Percentiles rank a stretch among this genome's conserved stretches.
These are phyloP conservation scores for Trichocomaceae sp. DNA, from an alignment of 2,329 filamentous ascomycete species.

Conservation along the genomic window DNA sequence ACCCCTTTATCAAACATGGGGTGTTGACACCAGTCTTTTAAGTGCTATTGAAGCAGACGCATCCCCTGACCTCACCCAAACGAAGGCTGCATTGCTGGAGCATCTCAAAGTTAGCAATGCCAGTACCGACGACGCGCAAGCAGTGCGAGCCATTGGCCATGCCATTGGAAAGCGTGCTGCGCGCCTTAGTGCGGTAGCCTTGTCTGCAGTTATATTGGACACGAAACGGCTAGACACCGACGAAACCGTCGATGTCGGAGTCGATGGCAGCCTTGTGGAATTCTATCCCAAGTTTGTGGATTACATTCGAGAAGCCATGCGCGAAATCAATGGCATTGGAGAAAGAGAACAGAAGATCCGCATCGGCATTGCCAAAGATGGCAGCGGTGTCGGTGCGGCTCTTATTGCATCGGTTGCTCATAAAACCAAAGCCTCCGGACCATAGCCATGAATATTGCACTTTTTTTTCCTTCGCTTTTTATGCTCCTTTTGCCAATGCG, in stretches of 20 bases:
- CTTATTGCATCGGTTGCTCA: slow-evolving; percentile 88
- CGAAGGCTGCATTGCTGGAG: slow-evolving; percentile 71
- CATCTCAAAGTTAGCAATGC: slow-evolving; percentile 69
- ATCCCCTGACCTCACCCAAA: slow-evolving; percentile 62
- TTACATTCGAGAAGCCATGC: slow-evolving; percentile 76
- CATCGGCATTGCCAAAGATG: slow-evolving; percentile 95
- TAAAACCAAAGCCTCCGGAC: slow-evolving; percentile 15
- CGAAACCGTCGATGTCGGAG: slow-evolving; percentile 80
- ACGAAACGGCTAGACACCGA: slow-evolving; percentile 64
- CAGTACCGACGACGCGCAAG: slow-evolving; percentile 75
- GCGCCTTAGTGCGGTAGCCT: slow-evolving; percentile 76
- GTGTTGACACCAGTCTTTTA: slow-evolving; percentile 83
- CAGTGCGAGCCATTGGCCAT: slow-evolving; percentile 73
- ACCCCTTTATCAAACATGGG: slow-evolving; percentile 72
- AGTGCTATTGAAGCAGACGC: slow-evolving; percentile 78
- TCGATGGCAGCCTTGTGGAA: slow-evolving; percentile 90
- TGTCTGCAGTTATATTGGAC: slow-evolving; percentile 75
- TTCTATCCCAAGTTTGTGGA: slow-evolving; percentile 91
- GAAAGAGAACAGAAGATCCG: slow-evolving; percentile 76
- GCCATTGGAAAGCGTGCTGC: slow-evolving; percentile 86
- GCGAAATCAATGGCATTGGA: slow-evolving; percentile 71
- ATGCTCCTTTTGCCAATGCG: not conserved
- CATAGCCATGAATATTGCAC: not conserved
- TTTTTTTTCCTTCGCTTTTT: not conserved
- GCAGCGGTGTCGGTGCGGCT: slow-evolving; percentile 89